Conservation (phyloP, 495 filamentous ascomycete species). For the Aspergillus mulundensis region DNA sequence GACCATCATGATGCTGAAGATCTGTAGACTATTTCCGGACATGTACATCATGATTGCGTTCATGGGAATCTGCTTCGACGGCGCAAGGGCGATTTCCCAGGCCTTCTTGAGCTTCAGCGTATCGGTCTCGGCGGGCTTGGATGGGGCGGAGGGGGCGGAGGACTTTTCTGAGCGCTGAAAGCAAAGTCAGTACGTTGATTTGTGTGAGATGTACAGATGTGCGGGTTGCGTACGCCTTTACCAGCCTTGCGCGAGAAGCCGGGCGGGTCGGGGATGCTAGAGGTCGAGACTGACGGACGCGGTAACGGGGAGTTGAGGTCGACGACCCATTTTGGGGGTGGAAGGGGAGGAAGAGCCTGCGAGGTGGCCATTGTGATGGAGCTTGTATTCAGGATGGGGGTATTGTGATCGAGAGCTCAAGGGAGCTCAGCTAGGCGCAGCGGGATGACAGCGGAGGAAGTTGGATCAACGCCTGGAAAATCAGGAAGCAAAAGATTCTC, state of each 20-base stretch:
- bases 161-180: slow-evolving; percentile 39
- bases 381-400: neutral
- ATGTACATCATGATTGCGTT: slow-evolving; percentile 99
- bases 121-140: slow-evolving; percentile 74
- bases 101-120: slow-evolving; percentile 96
- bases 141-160: slow-evolving; percentile 18
- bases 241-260: slow-evolving; percentile 61
- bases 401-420: neutral
- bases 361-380: slow-evolving; percentile 23
- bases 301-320: slow-evolving; percentile 67
- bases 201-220: neutral
- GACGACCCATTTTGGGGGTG: slow-evolving; percentile 74
- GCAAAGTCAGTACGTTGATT: slow-evolving; percentile 17
- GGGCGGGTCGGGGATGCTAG: slow-evolving; percentile 76
- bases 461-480: slow-evolving; percentile 6
- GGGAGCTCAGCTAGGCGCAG: neutral
- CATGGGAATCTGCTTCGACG: slow-evolving; percentile 94
- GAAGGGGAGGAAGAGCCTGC: slow-evolving; percentile 39
- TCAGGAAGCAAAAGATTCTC: slow-evolving; percentile 17
- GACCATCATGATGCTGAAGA: slow-evolving; percentile 99
- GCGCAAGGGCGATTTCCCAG: slow-evolving; percentile 94
- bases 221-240: slow-evolving; percentile 32
- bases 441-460: neutral
- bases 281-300: slow-evolving; percentile 51
- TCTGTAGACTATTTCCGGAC: slow-evolving; percentile 97